phyloP scores from a whole-genome alignment of 768 basidiomycete genomes.

The Suillus weaverae region DNA sequence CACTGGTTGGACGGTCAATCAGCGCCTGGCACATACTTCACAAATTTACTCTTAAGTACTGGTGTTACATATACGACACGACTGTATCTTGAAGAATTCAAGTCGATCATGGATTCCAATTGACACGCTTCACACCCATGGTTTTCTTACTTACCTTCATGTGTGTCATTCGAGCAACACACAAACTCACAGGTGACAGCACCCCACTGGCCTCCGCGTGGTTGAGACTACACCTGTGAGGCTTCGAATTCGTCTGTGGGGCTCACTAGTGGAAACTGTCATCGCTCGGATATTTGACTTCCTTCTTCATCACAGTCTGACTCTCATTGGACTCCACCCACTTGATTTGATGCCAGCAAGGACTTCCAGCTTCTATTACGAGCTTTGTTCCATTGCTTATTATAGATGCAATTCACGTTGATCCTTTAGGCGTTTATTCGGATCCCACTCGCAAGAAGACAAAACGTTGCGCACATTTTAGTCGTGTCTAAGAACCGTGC shows the following conservation, averaged over 20 bases:
- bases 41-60: not conserved
- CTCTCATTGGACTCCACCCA: not conserved
- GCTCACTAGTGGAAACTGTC: not conserved
- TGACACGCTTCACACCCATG: not conserved
- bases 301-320: slow-evolving; percentile 1
- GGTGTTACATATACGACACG: not conserved
- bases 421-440: not conserved
- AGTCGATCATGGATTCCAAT: not conserved
- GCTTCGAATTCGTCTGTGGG: not conserved
- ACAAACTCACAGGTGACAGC: not conserved
- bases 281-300: not conserved
- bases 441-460: not conserved
- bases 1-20: slow-evolving; percentile 68
- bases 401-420: not conserved
- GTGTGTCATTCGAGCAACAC: not conserved
- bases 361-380: slow-evolving; percentile 1
- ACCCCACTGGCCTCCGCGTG: not conserved
- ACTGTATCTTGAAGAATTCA: not conserved
- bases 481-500: not conserved
- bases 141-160: not conserved
- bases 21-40: slow-evolving; percentile 55
- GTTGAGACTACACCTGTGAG: not conserved
- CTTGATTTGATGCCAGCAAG: not conserved
- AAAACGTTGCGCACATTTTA: not conserved
- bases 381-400: not conserved